Evolutionary conservation across 805 yeast genomes (phyloP).

Genomic region (Babjeviella inositovora): DNA sequence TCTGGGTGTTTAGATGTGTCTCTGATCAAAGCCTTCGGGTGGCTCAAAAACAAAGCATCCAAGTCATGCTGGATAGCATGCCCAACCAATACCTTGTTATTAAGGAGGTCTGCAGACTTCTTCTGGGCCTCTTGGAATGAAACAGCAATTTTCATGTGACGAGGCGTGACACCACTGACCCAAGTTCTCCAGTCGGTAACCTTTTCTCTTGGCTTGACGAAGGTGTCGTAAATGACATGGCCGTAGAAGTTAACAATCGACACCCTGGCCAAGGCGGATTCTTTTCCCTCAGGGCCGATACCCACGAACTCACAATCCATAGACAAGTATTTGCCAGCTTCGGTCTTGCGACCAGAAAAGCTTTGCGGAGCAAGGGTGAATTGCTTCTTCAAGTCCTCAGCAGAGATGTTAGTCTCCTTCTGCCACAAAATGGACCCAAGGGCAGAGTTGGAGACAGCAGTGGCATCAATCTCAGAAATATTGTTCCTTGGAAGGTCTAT

Average conservation of each 20-base stretch:
- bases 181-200: conserved; percentile 90
- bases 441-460: conserved; percentile 1
- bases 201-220: conserved; percentile 56
- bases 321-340: conserved; percentile 61
- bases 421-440: too few species aligned
- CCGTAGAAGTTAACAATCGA: conserved; percentile 81
- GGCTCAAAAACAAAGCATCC: conserved; percentile 47
- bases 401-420: conserved; percentile 1
- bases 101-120: conserved; percentile 31
- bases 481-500: too few species aligned
- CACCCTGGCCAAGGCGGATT: conserved; percentile 70
- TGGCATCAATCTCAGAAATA: too few species aligned
- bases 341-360: conserved; percentile 11
- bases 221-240: conserved; percentile 50
- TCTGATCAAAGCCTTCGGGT: conserved; percentile 45
- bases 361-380: background rate
- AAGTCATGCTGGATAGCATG: conserved; percentile 78
- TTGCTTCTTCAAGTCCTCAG: conserved; percentile 3
- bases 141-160: conserved; percentile 52
- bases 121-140: conserved; percentile 52
- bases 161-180: conserved; percentile 76
- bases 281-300: conserved; percentile 57
- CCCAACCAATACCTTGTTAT: conserved; percentile 54
- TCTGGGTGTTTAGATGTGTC: conserved; percentile 58
- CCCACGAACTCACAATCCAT: conserved; percentile 95